Evolutionary conservation across 768 basidiomycete genomes (phyloP).

Genomic region (Coprinopsis cinerea): DNA sequence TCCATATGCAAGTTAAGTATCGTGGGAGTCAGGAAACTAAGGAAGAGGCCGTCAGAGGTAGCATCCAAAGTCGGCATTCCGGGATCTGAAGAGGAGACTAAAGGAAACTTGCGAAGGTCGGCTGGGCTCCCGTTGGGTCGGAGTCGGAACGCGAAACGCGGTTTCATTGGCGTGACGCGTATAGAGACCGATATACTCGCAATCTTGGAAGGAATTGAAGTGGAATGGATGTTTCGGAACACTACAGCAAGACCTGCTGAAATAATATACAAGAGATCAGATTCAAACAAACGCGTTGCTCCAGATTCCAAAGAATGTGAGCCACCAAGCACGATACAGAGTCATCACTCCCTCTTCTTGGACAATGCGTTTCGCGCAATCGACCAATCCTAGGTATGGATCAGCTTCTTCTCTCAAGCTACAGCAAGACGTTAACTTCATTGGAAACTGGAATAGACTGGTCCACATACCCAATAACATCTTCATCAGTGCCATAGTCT

Average conservation of each 20-base stretch:
- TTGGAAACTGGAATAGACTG: neutral
- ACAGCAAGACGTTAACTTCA: constrained; percentile 9
- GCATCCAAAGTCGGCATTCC: too few relatives aligned
- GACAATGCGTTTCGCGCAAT: constrained; percentile 71
- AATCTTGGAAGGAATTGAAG: too few relatives aligned
- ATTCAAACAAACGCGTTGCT: constrained; percentile 46
- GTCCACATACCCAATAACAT: constrained; percentile 70
- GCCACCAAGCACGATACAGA: constrained; percentile 83
- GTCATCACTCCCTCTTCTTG: constrained; percentile 74
- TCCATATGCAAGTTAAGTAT: too few relatives aligned
- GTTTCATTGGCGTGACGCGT: too few relatives aligned
- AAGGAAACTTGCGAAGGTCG: too few relatives aligned
- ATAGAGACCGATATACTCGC: too few relatives aligned
- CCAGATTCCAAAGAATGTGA: constrained; percentile 61
- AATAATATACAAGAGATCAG: neutral
- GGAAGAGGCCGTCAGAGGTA: too few relatives aligned
- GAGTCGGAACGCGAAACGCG: too few relatives aligned
- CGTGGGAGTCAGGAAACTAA: too few relatives aligned
- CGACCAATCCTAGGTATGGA: constrained; percentile 68
- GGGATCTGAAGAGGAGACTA: too few relatives aligned
- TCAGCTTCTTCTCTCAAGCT: constrained; percentile 74
- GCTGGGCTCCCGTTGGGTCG: too few relatives aligned
- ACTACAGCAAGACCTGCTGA: neutral
- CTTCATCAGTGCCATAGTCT: constrained; percentile 71
- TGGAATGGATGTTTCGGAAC: neutral